Conservation (phyloP, 202 grass and related monocot genomes). For the Eragrostis tef region DNA sequence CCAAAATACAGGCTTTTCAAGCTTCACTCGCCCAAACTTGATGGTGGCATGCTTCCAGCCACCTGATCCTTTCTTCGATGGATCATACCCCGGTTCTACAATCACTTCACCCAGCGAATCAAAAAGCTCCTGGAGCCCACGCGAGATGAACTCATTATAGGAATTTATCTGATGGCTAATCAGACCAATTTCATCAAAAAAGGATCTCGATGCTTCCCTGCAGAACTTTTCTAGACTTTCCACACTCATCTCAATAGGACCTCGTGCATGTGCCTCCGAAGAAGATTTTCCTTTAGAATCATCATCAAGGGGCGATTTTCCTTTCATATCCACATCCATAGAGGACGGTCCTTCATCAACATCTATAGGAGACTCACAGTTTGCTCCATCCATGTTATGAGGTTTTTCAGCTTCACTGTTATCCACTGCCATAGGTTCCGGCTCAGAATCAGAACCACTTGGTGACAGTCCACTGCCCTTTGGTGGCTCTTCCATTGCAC, state of each 20-base stretch:
- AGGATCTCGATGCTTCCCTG: slow-evolving; percentile 72
- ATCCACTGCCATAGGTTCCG: slow-evolving; percentile 46
- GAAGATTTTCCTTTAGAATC: slow-evolving; percentile 44
- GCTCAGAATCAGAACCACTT: slow-evolving; percentile 43
- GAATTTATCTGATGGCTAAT: slow-evolving; percentile 90
- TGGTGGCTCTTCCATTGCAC: slow-evolving; percentile 43
- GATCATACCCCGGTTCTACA: slow-evolving; percentile 82
- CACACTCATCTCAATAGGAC: slow-evolving; percentile 54
- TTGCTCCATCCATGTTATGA: slow-evolving; percentile 39
- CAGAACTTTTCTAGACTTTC: slow-evolving; percentile 73
- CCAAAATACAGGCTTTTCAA: slow-evolving; percentile 73
- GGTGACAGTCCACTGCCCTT: slow-evolving; percentile 37
- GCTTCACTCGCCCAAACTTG: slow-evolving; percentile 70
- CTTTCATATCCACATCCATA: slow-evolving; percentile 45
- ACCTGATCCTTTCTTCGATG: slow-evolving; percentile 73
- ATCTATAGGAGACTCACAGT: slow-evolving; percentile 44
- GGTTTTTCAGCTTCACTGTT: slow-evolving; percentile 23
- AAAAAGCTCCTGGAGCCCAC: slow-evolving; percentile 85
- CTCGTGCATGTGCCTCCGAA: slow-evolving; percentile 33
- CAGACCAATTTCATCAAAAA: slow-evolving; percentile 77
- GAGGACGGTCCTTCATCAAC: slow-evolving; percentile 25
- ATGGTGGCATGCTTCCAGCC: slow-evolving; percentile 75
- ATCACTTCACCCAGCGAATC: slow-evolving; percentile 75
- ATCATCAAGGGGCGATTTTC: slow-evolving; percentile 37
- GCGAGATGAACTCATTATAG: slow-evolving; percentile 74